Base-by-base conservation (phyloP, 2,329 filamentous ascomycete genomes). In the Diplocarpon rosae region DNA sequence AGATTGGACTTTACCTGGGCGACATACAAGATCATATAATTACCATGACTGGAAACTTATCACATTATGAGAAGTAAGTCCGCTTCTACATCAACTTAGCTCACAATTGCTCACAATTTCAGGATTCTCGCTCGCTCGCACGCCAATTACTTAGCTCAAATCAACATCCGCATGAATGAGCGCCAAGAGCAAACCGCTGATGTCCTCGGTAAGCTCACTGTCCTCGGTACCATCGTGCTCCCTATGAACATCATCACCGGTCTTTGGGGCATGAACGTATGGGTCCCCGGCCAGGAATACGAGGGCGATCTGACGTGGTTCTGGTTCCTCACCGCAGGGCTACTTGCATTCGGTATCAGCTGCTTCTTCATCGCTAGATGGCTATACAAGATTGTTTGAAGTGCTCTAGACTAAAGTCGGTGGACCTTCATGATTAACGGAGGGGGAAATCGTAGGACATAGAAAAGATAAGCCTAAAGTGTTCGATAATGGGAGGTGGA, bases 201-300 rank as follows among this genome's bases (percentile, higher is more conserved):
- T 62, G 88, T 95, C 1, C 75, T 98, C 11, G 89, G 89, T 52
- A 95, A 92, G 64, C 75, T 98, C 48, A 96, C 92, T 0, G 92
- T 98, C 1, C 72, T 98, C 1, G 92, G 92, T 52, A 98, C 92
- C 5, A 96, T 98, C 55, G 90, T 98, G 2, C 70, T 98, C 45
- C 92, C 92, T 10, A 95, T 98, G 89, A 98, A 98, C 63, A 94
- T 98, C 61, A 90, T 98, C 58, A 96, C 92, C 2, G 92, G 92
- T 55, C 79, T 96, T 58, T 98, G 90, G 89, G 92, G 90, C 41
- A 96, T 96, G 90, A 98, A 98, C 70, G 85, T 90, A 30, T 87
- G 86, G 71, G 92, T 98, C 0, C 92, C 92, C 0, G 92, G 92
- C 1, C 90, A 96, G 63, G 83, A 90, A 37, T 69, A 80, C 47